Conservation (phyloP, 805 yeast species). For the Candida ficus region DNA sequence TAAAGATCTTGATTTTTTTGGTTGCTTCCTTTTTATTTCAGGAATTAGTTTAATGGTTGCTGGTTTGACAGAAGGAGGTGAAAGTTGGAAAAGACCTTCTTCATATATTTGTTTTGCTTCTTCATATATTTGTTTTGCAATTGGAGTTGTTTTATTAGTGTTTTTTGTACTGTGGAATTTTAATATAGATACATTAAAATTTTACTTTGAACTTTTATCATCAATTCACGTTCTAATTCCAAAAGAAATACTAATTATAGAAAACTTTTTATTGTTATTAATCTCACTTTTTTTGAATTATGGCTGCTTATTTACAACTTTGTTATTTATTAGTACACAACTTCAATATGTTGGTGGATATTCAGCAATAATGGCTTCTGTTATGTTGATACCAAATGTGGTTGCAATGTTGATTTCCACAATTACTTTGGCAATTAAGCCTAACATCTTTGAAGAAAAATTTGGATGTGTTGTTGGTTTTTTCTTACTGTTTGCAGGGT, state of each 20-base stretch:
- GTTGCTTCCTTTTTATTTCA: conserved; percentile 28
- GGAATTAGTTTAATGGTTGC: conserved; percentile 35
- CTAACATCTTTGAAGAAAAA: conserved; percentile 23
- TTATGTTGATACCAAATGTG: conserved; percentile 17
- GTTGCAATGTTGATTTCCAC: background rate
- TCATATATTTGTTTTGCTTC: conserved; percentile 37
- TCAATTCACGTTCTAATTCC: conserved; percentile 26
- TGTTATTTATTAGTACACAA: conserved; percentile 23
- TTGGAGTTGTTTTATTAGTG: conserved; percentile 29
- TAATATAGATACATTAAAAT: conserved; percentile 19
- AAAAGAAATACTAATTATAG: conserved; percentile 22
- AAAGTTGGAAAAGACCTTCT: conserved; percentile 34
- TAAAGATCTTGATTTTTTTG: conserved; percentile 32
- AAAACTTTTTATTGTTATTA: conserved; percentile 5
- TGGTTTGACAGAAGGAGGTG: conserved; percentile 43
- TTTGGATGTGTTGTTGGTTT: conserved; percentile 5
- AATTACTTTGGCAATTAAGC: background rate
- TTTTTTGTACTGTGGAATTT: conserved; percentile 24
- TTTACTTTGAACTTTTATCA: conserved; percentile 9
- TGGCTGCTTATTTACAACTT: conserved; percentile 14
- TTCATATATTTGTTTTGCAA: conserved; percentile 36
- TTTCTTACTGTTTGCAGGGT: background rate
- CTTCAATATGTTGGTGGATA: conserved; percentile 24
- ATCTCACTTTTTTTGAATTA: background rate
- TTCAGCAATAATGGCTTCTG: conserved; percentile 27